Conservation (phyloP, 306 rosid species). For the Luffa aegyptiaca region DNA sequence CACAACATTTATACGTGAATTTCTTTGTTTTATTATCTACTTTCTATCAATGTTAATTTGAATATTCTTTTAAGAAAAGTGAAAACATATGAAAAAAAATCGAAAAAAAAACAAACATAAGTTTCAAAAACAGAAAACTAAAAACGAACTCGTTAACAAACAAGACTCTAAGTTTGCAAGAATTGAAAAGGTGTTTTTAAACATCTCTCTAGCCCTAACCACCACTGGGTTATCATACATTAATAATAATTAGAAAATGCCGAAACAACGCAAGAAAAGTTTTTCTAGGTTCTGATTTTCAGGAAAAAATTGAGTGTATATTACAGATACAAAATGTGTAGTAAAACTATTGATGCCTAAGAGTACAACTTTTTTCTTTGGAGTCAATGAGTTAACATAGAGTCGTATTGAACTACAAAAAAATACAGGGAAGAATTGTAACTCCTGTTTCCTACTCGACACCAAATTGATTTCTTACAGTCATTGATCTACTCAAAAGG, state of each 20-base stretch:
- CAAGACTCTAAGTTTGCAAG: no score
- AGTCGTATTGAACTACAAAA: conserved; percentile 9
- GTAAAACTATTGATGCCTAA: conserved; percentile 2
- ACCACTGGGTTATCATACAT: background rate
- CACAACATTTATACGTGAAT: no score
- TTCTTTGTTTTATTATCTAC: no score
- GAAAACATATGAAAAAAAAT: no score
- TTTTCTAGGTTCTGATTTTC: background rate
- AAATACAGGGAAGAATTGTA: conserved; percentile 7
- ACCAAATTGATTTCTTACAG: background rate
- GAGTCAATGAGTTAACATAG: background rate
- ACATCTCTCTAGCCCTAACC: background rate
- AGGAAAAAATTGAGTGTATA: conserved; percentile 1
- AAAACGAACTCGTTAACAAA: no score
- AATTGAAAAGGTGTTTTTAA: background rate
- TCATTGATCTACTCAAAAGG: background rate
- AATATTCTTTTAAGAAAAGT: no score
- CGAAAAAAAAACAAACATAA: no score
- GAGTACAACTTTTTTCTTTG: background rate
- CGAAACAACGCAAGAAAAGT: background rate
- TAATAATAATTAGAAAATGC: background rate
- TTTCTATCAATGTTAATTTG: no score
- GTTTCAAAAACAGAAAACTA: no score
- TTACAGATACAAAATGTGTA: conserved; percentile 5
- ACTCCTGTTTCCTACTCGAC: conserved; percentile 4